Evolutionary conservation across 352 stramenopile genomes (phyloP).

Genomic region (Phytophthora niederhauseri): DNA sequence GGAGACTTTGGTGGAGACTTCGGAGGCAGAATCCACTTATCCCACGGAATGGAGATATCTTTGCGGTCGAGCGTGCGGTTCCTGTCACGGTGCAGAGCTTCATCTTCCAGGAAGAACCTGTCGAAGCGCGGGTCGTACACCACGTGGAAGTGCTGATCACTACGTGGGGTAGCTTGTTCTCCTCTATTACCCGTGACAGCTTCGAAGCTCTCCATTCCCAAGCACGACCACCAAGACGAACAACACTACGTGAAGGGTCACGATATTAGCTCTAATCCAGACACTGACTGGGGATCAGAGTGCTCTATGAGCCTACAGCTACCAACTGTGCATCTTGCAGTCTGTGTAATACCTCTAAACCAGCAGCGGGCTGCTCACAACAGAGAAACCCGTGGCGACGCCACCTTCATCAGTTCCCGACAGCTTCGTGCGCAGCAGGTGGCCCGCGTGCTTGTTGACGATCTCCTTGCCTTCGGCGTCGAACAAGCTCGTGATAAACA

Average conservation of each 20-base stretch:
- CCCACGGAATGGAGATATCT: slow-evolving; percentile 38
- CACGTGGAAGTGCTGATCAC: slow-evolving; percentile 37
- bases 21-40: slow-evolving; percentile 44
- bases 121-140: slow-evolving; percentile 54
- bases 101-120: slow-evolving; percentile 56
- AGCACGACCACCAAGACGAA: slow-evolving; percentile 1
- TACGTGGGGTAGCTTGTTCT: not conserved
- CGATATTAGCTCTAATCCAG: slow-evolving; percentile 22
- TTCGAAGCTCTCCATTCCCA: slow-evolving; percentile 13
- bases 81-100: slow-evolving; percentile 8
- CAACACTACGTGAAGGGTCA: slow-evolving; percentile 20
- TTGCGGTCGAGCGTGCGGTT: slow-evolving; percentile 3
- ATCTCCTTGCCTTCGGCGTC: slow-evolving; percentile 79
- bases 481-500: slow-evolving; percentile 93
- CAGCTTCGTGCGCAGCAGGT: slow-evolving; percentile 97
- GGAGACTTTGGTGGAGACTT: slow-evolving; percentile 28
- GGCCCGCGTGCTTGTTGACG: slow-evolving; percentile 94
- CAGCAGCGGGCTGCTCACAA: slow-evolving; percentile 92
- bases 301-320: slow-evolving; percentile 14
- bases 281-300: not conserved
- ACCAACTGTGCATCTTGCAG: slow-evolving; percentile 7
- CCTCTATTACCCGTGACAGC: not conserved
- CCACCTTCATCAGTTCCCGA: slow-evolving; percentile 97
- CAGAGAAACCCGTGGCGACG: slow-evolving; percentile 94
- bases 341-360: slow-evolving; percentile 48